Conservation (phyloP, 2,329 filamentous ascomycete species). For the Aspergillus hiratsukae region DNA sequence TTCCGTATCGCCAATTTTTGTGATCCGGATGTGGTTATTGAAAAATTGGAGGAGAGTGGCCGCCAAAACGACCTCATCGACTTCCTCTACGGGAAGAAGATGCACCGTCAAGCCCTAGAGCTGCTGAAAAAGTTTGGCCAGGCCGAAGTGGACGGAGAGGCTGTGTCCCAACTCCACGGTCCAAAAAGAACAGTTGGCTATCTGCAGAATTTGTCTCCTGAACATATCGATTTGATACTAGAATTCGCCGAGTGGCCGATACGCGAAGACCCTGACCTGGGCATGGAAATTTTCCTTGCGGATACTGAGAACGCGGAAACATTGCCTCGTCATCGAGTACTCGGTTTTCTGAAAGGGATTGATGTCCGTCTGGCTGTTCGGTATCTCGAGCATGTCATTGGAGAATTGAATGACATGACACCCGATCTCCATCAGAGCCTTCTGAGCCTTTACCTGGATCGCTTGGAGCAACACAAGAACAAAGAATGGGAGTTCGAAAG, state of each 20-base stretch:
- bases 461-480: constrained; percentile 40
- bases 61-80: constrained; percentile 94
- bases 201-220: constrained; percentile 80
- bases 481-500: constrained; percentile 33
- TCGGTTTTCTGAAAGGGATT: constrained; percentile 67
- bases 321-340: constrained; percentile 70
- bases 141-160: constrained; percentile 39
- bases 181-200: constrained; percentile 82
- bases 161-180: constrained; percentile 61
- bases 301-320: constrained; percentile 95
- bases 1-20: constrained; percentile 98
- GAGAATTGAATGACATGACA: constrained; percentile 76
- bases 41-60: constrained; percentile 81
- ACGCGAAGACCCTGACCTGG: constrained; percentile 63
- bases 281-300: constrained; percentile 88
- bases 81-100: constrained; percentile 91
- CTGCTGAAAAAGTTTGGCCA: constrained; percentile 77
- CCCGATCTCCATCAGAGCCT: constrained; percentile 84
- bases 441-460: constrained; percentile 65
- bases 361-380: constrained; percentile 67
- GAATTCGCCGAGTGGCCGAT: constrained; percentile 91
- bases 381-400: constrained; percentile 88
- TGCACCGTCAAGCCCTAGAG: constrained; percentile 82
- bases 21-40: constrained; percentile 90
- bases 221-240: constrained; percentile 83